Evolutionary conservation across 331 rosid genomes (phyloP), one percentile per base, ranked within the genome.

Genomic region (Ulmus americana): DNA sequence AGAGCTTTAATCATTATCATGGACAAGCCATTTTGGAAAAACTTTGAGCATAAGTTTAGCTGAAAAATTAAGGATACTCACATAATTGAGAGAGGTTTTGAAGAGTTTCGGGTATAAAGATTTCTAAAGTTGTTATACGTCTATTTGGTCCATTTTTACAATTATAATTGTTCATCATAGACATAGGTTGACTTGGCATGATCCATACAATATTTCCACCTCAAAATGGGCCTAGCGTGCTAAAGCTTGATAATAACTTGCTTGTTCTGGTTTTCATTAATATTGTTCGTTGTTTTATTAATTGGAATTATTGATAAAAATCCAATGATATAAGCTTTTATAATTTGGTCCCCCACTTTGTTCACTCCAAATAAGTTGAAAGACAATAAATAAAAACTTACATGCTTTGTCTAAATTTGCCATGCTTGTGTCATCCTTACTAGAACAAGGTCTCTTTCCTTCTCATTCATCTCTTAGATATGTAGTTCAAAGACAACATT

Each of bases 321-420:
- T 64, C 39, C 61, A 52, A 70, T 59, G 55, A 63, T 65, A 53
- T 39, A 72, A 64, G 81, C 77, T 18, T 73, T 75, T 73, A 68
- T 65, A 65, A 45, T 7, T 67, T 62, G 82, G 91, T 83, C 80
- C 84, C 90, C 88, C 67, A 62, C 72, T 58, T 57, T 53, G 62
- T 46, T 42, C 54, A 54, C 76, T 56, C 52, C 77, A 57, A 65
- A 43, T 50, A 53, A 39, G 52, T 51, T 57, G 44, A 68, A 62
- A 15, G 64, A 74, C 76, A 72, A 20, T 69, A 35, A 14, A 54
- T 79, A 28, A 75, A 68, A 73, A 48, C 18, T 39, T 45, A 79
- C 81, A 80, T 76, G 83, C 82, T 59, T 28, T 78, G 76, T 64
- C 82, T 39, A 18, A 55, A 57, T 51, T 44, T 72, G 61, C 52